Percentiles rank a stretch among this genome's conserved stretches.
Conservation (phyloP, 164 flowering plant genomes). For the Amborella trichopoda region DNA sequence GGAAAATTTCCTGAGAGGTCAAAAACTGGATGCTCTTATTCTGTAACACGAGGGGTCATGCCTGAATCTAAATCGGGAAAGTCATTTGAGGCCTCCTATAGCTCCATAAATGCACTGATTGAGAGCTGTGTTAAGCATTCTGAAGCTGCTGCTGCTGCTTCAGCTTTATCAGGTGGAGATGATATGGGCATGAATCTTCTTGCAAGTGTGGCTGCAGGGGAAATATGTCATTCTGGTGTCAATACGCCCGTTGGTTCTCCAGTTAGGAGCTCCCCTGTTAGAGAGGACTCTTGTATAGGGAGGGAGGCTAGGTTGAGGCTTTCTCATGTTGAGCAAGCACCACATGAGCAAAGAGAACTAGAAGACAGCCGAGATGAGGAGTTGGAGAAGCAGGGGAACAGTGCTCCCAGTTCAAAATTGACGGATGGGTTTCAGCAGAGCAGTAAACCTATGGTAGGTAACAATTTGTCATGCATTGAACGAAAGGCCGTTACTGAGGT, state of each 20-base stretch:
- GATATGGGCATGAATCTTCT: constrained; percentile 88
- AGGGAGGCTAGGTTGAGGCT: constrained; percentile 21
- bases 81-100: constrained; percentile 29
- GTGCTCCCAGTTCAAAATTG: constrained; percentile 6
- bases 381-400: constrained; percentile 17
- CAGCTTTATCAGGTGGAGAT: constrained; percentile 40
- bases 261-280: constrained; percentile 12
- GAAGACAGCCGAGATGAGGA: constrained; percentile 17
- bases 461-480: constrained; percentile 3
- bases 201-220: constrained; percentile 94
- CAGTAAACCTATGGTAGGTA: neutral
- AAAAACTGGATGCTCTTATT: constrained; percentile 8
- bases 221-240: constrained; percentile 42
- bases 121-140: constrained; percentile 47
- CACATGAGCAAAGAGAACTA: constrained; percentile 7
- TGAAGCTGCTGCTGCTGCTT: constrained; percentile 25
- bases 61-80: constrained; percentile 23
- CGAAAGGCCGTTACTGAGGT: constrained; percentile 15
- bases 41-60: constrained; percentile 11
- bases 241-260: constrained; percentile 43
- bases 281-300: constrained; percentile 18
- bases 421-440: constrained; percentile 7
- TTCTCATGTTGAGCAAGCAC: constrained; percentile 12
- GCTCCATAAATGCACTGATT: constrained; percentile 48
- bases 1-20: constrained; percentile 9